Percentiles rank a stretch among this genome's conserved stretches.
phyloP scores from a whole-genome alignment of 2,329 filamentous ascomycete genomes.

The Neurospora sp. region DNA sequence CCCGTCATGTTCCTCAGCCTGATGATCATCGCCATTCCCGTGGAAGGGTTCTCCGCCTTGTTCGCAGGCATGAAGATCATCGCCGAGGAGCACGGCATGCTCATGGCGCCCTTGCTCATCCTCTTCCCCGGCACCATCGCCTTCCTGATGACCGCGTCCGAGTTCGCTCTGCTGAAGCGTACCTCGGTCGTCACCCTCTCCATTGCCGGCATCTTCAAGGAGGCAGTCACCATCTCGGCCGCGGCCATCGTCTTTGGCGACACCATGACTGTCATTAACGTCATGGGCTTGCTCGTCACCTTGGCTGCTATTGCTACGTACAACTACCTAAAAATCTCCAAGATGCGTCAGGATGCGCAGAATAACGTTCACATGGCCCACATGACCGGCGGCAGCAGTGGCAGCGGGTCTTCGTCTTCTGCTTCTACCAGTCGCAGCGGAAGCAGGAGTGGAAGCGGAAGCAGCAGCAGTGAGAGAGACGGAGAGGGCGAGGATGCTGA shows the following conservation, averaged over 20 bases:
- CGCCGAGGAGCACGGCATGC: slow-evolving; percentile 53
- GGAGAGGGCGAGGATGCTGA: slow-evolving; percentile 32
- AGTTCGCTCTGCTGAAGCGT: slow-evolving; percentile 89
- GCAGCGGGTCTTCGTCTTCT: slow-evolving; percentile 23
- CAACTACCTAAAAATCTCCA: slow-evolving; percentile 87
- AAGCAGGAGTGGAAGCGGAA: slow-evolving; percentile 3
- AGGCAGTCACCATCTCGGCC: slow-evolving; percentile 89
- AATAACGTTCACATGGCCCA: slow-evolving; percentile 36
- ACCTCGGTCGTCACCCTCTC: slow-evolving; percentile 93
- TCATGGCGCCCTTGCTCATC: slow-evolving; percentile 61
- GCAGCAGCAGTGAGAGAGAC: slow-evolving; percentile 10
- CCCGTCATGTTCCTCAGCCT: slow-evolving; percentile 90
- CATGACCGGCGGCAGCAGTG: slow-evolving; percentile 25
- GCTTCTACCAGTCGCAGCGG: slow-evolving; percentile 1
- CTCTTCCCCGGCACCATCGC: slow-evolving; percentile 85
- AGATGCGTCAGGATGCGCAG: slow-evolving; percentile 73
- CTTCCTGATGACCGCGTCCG: slow-evolving; percentile 92
- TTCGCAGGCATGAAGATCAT: slow-evolving; percentile 55
- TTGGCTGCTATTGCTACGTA: slow-evolving; percentile 79
- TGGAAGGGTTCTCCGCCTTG: slow-evolving; percentile 68
- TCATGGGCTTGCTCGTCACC: slow-evolving; percentile 79
- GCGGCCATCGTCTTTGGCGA: slow-evolving; percentile 86
- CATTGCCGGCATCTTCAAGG: slow-evolving; percentile 97
- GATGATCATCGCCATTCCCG: slow-evolving; percentile 68
- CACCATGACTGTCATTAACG: slow-evolving; percentile 74